Evolutionary conservation across 176 grass and related monocot genomes (phyloP), one percentile per base, ranked within the genome.

Genomic region (Musa itinerans): DNA sequence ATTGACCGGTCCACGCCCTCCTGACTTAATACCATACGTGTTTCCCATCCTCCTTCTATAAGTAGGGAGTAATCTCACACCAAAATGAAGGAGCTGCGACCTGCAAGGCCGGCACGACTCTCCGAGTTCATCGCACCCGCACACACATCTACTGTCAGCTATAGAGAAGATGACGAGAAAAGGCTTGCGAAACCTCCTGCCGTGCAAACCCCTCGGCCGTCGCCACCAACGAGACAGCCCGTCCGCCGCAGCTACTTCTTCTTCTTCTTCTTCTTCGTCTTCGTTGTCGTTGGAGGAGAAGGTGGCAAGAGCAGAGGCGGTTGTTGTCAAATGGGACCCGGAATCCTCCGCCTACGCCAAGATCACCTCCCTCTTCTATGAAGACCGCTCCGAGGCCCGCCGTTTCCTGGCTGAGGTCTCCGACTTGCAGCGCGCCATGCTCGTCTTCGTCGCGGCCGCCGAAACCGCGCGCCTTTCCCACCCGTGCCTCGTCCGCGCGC

Each of bases 341-440:
- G 78, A 87, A 11, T 26, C 72, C 11, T 74, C 72, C 50, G 10
- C 15, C 74, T 77, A 64, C 55, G 74, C 74, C 59, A 77, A 65
- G 8, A 17, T 34, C 16, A 17, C 84, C 6, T 50, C 59, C 34
- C 58, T 70, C 8, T 54, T 49, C 71, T 85, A 85, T 78, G 82
- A 86, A 81, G 65, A 86, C 34, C 63, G 54, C n/a, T 21, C n/a
- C 54, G 85, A 87, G 62, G 51, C 76, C 61, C 14, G 24, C 2
- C 50, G 1, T 0, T 96, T 92, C 78, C 76, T 92, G 2, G 69
- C 29, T 10, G 83, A 84, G 0, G 69, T 77, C 21, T 50, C 73
- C 15, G 74, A 91, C 74, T 79, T 96, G 59, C 92, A 96, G 76
- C 83, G 88, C 0, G 80, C 84, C 67, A 90, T 96, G 80, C 80